Conservation (phyloP, 2,329 filamentous ascomycete genomes). For the Coniochaeta ligniaria region DNA sequence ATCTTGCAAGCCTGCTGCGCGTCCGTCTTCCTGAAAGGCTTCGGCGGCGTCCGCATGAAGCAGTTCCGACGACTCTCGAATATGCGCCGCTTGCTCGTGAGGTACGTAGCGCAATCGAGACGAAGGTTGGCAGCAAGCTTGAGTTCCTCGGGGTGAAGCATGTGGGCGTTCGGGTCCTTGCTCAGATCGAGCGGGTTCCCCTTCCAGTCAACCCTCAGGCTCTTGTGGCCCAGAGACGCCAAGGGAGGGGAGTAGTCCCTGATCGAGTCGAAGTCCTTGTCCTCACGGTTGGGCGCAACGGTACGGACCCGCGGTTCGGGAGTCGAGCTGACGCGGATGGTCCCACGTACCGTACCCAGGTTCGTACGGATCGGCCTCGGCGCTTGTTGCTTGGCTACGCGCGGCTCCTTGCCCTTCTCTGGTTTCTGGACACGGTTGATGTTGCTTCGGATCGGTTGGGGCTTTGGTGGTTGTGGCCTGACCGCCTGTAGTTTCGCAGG, state of each 20-base stretch:
- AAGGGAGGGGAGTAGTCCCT: constrained; percentile 67
- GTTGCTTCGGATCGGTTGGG: constrained; percentile 12
- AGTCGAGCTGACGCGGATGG: constrained; percentile 33
- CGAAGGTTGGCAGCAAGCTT: constrained; percentile 70
- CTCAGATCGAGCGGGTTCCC: constrained; percentile 70
- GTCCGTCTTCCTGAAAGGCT: constrained; percentile 91
- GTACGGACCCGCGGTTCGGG: constrained; percentile 41
- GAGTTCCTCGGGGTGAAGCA: constrained; percentile 75
- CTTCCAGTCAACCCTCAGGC: constrained; percentile 83
- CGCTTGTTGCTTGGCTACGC: constrained; percentile 9
- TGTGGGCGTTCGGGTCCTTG: constrained; percentile 59
- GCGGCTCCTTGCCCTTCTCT: constrained; percentile 7
- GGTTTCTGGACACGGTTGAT: constrained; percentile 24
- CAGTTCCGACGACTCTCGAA: constrained; percentile 70
- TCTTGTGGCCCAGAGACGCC: constrained; percentile 56
- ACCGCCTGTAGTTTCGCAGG: constrained; percentile 21
- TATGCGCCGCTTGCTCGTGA: constrained; percentile 88
- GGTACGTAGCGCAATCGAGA: constrained; percentile 79
- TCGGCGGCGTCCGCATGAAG: constrained; percentile 45
- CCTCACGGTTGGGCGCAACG: constrained; percentile 63
- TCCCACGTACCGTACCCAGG: constrained; percentile 19
- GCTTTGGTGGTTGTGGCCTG: constrained; percentile 22
- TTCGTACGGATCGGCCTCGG: constrained; percentile 26
- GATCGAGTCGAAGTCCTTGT: constrained; percentile 70
- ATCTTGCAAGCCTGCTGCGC: constrained; percentile 97